Base-by-base conservation (phyloP, 345 rosid genomes). In the Aquilaria malaccensis region DNA sequence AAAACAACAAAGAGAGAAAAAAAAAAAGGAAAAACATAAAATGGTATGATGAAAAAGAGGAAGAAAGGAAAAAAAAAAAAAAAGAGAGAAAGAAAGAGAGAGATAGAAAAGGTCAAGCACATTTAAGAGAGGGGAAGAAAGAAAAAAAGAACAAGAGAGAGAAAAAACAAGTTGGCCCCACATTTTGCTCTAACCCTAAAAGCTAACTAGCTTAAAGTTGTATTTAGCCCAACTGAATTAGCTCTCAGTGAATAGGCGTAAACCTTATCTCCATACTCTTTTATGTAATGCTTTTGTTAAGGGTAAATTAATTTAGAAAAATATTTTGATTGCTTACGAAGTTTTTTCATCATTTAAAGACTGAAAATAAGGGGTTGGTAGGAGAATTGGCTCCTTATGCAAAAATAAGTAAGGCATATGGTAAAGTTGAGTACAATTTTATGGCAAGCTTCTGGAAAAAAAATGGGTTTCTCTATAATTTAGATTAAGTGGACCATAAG, bases 271-370 rank as follows among this genome's bases (percentile, higher is more conserved):
- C 2, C 7, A 10, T 3, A 5, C 61, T n/a, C 49, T 10, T 22
- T 2, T 0, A 2, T 15, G 43, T 10, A 13, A 1, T 1, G 41
- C 61, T 3, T 58, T 58, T 58, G 0, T 58, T 3, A 30, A 22
- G 3, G 10, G 30, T 0, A 4, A 0, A 12, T n/a, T 13, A 2
- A 58, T 58, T 41, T 4, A 37, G n/a, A 49, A 58, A 9, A 58
- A 58, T 12, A 37, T 13, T n/a, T 3, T 58, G 5, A 58, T 58
- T 41, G 30, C 49, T 33, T 11, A 58, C 43, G 61, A 58, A 58
- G 15, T 0, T 9, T 11, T 58, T 58, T 4, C 59, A 55, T 12
- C 2, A 6, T 2, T 14, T 41, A 10, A 14, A 37, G 1, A 2
- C 2, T 37, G 10, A 12, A 58, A 14, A 14, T 12, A 3, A 41